Conservation (phyloP, 306 rosid genomes). For the Vigna trinervia region DNA sequence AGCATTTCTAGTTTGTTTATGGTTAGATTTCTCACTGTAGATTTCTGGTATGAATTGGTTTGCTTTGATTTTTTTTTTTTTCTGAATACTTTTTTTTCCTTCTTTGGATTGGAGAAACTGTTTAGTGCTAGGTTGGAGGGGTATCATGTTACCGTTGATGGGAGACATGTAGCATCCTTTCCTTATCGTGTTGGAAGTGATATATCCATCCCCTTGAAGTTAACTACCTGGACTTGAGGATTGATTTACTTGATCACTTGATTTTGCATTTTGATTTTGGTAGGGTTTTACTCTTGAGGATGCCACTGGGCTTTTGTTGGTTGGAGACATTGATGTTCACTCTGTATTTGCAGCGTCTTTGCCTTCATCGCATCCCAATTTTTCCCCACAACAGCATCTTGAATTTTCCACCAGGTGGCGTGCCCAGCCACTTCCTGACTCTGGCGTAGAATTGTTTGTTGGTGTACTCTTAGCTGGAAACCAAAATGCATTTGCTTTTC, state of each 20-base stretch:
- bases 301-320: constrained; percentile 81
- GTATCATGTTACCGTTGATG: too few relatives aligned
- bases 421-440: constrained; percentile 62
- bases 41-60: neutral
- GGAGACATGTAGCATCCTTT: too few relatives aligned
- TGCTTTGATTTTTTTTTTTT: neutral
- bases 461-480: constrained; percentile 94
- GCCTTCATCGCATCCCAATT: constrained; percentile 86
- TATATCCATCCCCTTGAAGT: too few relatives aligned
- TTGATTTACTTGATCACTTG: neutral
- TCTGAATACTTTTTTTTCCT: too few relatives aligned
- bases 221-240: too few relatives aligned
- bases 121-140: neutral
- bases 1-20: too few relatives aligned
- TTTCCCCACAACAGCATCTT: constrained; percentile 72
- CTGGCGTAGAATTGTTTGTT: constrained; percentile 66
- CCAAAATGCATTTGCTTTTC: constrained; percentile 39
- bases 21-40: too few relatives aligned
- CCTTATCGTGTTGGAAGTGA: too few relatives aligned
- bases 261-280: constrained; percentile 18
- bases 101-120: neutral
- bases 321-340: constrained; percentile 77
- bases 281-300: constrained; percentile 95
- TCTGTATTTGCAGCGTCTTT: constrained; percentile 76
- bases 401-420: constrained; percentile 69